phyloP scores from a whole-genome alignment of 208 protist species.

The Acanthamoeba castellanii region DNA sequence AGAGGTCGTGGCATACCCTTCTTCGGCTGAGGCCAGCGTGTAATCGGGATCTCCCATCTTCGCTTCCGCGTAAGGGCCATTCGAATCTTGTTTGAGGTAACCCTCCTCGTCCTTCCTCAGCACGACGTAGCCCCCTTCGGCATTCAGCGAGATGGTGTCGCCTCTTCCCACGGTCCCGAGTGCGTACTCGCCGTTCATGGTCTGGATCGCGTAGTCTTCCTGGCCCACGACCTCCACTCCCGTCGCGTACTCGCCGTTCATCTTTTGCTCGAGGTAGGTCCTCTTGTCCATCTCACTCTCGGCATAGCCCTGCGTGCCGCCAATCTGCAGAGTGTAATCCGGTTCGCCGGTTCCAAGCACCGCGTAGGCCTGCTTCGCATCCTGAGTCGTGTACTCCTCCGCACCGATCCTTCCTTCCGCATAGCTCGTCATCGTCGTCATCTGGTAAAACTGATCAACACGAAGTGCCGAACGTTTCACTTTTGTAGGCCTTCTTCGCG shows the following conservation, averaged over 20 bases:
- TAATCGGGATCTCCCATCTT: constrained; percentile 19
- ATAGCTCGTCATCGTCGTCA: neutral
- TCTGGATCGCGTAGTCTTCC: neutral
- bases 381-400: neutral
- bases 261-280: neutral
- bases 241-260: constrained; percentile 17
- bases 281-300: neutral
- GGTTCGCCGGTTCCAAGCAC: neutral
- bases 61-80: neutral
- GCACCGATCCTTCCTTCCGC: neutral
- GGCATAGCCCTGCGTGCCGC: neutral
- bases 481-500: neutral
- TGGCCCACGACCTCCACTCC: neutral
- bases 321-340: neutral
- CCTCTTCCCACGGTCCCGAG: neutral
- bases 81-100: constrained; percentile 33
- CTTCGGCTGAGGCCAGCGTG: neutral
- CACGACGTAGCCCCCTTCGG: neutral
- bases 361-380: neutral
- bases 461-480: neutral
- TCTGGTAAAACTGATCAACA: neutral
- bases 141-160: neutral
- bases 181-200: constrained; percentile 12
- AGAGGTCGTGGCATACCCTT: neutral
- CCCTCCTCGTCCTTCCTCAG: neutral